Evolutionary conservation across 768 basidiomycete species (phyloP), one percentile per base, ranked within the genome.

Genomic region (Auriscalpium vulgare): DNA sequence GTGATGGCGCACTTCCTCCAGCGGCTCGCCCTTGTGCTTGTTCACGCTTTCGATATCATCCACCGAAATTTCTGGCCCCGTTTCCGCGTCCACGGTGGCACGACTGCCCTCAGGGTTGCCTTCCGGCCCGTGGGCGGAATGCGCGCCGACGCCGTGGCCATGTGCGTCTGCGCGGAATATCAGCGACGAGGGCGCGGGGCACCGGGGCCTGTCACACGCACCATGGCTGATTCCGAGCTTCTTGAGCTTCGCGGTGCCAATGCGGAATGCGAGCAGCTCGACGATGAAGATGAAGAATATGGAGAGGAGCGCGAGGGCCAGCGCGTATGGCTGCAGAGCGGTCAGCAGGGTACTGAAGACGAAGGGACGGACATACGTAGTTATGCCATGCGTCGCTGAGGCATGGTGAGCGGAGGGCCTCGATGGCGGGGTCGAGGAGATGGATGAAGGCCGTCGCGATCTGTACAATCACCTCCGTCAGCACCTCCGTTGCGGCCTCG

Each of bases 371-470:
- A 77, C 86, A 63, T 63, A 92, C 91, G 67, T 95, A 97, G 56
- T 73, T 69, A 0, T 65, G 66, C 95, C 95, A 98, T 37, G 69
- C 80, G 2, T 78, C 70, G 0, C 76, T 63, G 21, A 97, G 75
- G 68, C 95, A 97, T 9, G 77, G 72, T 0, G 84, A 87, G 17
- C 73, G 69, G 4, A 98, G 75, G 38, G 80, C 88, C 10, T 81
- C 81, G 48, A 91, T 72, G 0, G 82, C 95, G 1, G 95, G 87
- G 7, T 79, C 71, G 7, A 95, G 74, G 0, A 95, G 77, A 68
- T 93, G 90, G 37, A 91, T 89, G 67, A 91, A 95, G 3, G 89
- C 87, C 10, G 93, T 95, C 1, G 91, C 91, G 56, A 97, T 87
- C 88, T 91, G 60, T 29, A 49, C 52, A 59, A 47, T 17, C 21